Evolutionary conservation across 306 rosid genomes (phyloP), one percentile per base, ranked within the genome.

Genomic region (Rosa chinensis): DNA sequence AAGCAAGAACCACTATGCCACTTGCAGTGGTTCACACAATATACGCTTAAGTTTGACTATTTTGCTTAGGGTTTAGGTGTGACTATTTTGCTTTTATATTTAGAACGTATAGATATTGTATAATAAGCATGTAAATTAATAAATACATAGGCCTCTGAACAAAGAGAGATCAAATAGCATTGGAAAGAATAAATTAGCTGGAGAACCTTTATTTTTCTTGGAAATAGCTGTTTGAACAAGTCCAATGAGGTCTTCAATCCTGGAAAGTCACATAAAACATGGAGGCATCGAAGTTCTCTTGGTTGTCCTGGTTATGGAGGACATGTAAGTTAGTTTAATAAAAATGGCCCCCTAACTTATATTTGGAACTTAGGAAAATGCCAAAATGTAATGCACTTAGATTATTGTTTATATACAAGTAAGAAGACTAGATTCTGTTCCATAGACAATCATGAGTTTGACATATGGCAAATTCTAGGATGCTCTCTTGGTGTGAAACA

Each of bases 261-360:
- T 18, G 25, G 37, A 73, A 37, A n/a, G 12, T 35, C 35, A 35
- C 47, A 50, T 35, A 77, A 82, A 89, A 90, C 87, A 86, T 79
- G 90, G 83, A 76, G 77, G 66, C 71, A 75, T 77, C 81, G 72
- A 82, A 74, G 74, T 76, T 86, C 84, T 84, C 86, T 77, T 77
- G 72, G 83, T 86, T 89, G 95, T 87, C 88, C 72, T 85, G 88
- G 88, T 89, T 77, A 82, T 74, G 87, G 88, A 78, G 72, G 91
- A 85, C 92, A 84, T 71, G 78, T 66, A 59, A 58, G 82, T 48
- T 76, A 76, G 67, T 78, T 77, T 72, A 77, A 81, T 58, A 10
- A 70, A 37, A 37, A 53, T 35, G 47, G 76, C 32, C 67, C 13
- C 18, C 37, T 17, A 32, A 50, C n/a, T 45, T 62, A n/a, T 42